Percentiles rank a stretch among this genome's conserved stretches.
phyloP scores from a whole-genome alignment of 2,329 filamentous ascomycete genomes.

The Pseudogymnoascus sp. region DNA sequence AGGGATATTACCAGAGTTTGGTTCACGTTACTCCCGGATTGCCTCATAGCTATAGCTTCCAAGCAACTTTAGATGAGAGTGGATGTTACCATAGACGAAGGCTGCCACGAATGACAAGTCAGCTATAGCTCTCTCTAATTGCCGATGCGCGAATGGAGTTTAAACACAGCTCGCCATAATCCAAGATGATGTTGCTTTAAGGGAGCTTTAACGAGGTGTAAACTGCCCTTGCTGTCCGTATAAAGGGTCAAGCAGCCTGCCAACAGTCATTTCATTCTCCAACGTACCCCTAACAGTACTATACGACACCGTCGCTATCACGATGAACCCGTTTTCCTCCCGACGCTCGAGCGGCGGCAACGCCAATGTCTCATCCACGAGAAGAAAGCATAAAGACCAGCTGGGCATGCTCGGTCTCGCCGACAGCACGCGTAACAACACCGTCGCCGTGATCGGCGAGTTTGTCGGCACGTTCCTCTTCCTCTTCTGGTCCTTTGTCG shows the following conservation, averaged over 20 bases:
- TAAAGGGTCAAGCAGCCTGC: background rate
- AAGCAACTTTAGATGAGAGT: background rate
- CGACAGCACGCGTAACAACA: conserved; percentile 32
- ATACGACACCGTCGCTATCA: background rate
- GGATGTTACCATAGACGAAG: background rate
- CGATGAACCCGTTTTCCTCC: background rate
- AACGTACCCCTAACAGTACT: background rate
- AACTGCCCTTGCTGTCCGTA: background rate
- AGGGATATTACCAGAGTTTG: background rate
- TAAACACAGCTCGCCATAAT: background rate
- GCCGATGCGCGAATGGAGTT: background rate
- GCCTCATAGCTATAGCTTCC: background rate
- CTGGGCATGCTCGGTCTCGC: conserved; percentile 14
- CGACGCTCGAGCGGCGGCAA: background rate
- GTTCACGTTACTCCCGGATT: background rate
- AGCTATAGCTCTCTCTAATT: background rate
- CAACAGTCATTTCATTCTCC: background rate
- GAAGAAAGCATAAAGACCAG: background rate
- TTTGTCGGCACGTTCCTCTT: conserved; percentile 42
- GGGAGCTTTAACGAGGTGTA: background rate
- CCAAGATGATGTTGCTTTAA: background rate
- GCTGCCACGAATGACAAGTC: conserved; percentile 1
- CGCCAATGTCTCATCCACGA: background rate
- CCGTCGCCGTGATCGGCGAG: conserved; percentile 41
- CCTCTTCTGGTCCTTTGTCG: conserved; percentile 23